Base-by-base conservation (phyloP, 441 rosid genomes). In the Mallotus japonicus region DNA sequence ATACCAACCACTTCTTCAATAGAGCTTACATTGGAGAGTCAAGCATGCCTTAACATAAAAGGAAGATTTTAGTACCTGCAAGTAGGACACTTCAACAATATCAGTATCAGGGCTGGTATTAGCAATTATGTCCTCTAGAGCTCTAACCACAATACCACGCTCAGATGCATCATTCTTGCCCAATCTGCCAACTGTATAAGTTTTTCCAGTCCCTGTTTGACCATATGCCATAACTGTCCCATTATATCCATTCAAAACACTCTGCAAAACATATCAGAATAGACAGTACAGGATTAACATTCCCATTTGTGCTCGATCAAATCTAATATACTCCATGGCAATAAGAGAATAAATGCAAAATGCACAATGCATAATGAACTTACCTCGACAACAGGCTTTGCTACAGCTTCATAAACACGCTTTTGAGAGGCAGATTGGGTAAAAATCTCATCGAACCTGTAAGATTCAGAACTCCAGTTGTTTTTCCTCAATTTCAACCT, bases 181-280 rank as follows among this genome's bases (percentile, higher is more conserved):
- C 66, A 94, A 76, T 76, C 82, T 86, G 8, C 97, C 97, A 34
- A 92, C 91, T 0, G 97, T 92, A 75, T 88, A 90, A 65, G 98
- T 94, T 79, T 94, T 94, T 34, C 98, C 97, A 0, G 92, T 94
- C 16, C 97, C 97, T 0, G 97, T 94, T 83, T 94, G 98, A 77
- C 98, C 98, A 13, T 92, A 94, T 70, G 97, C 98, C 98, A 94
- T 92, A 61, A 94, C 85, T 1, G 98, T 92, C 61, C 97, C 98
- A 80, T 94, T 94, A 76, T 94, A 94, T 61, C 98, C 98, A 79
- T 69, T 79, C 92, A 90, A 63, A 47, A 94, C 98, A 78, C 97
- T 85, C 97, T 94, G 85, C 87, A 80, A 78, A 73, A 28, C 32
- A 28, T 28, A 61, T 66, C 22, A 75, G 46, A 67, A 71, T 44